Evolutionary conservation across 495 filamentous ascomycete species (phyloP).

Genomic region (Aspergillus sclerotiicarbonarius): DNA sequence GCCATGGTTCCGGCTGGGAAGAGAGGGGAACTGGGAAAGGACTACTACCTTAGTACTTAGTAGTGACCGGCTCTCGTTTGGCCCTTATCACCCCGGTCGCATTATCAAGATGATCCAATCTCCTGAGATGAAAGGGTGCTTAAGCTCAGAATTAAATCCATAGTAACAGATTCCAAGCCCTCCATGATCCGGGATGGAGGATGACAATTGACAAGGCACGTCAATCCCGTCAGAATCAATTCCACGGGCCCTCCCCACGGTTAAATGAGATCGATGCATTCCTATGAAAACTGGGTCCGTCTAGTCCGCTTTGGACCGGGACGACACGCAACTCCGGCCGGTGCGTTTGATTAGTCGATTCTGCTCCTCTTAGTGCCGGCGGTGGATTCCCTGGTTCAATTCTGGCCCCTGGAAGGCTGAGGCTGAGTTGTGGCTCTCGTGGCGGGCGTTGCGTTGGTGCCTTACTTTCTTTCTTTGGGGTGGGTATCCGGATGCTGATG

Average conservation of each 20-base stretch:
- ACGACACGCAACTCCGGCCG: conserved; percentile 4
- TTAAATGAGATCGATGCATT: conserved; percentile 13
- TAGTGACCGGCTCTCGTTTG: too few relatives aligned
- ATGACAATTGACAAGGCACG: background rate
- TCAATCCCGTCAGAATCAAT: conserved; percentile 1
- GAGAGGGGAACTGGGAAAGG: background rate
- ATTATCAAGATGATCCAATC: too few relatives aligned
- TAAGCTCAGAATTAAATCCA: too few relatives aligned
- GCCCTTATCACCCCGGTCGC: too few relatives aligned
- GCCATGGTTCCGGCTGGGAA: background rate
- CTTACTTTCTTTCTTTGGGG: background rate
- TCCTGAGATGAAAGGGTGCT: too few relatives aligned
- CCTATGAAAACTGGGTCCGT: conserved; percentile 1
- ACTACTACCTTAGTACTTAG: too few relatives aligned
- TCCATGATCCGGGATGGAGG: background rate
- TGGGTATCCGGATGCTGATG: too few relatives aligned
- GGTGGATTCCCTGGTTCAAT: conserved; percentile 7
- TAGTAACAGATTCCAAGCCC: too few relatives aligned
- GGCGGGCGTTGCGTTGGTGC: background rate
- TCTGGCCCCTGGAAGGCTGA: conserved; percentile 8
- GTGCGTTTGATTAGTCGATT: background rate
- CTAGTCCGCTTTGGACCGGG: conserved; percentile 5
- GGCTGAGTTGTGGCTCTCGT: conserved; percentile 8
- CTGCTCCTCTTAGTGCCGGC: background rate
- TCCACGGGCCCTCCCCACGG: conserved; percentile 6